phyloP scores from a whole-genome alignment of 2,329 filamentous ascomycete genomes.

The Cordyceps militaris region DNA sequence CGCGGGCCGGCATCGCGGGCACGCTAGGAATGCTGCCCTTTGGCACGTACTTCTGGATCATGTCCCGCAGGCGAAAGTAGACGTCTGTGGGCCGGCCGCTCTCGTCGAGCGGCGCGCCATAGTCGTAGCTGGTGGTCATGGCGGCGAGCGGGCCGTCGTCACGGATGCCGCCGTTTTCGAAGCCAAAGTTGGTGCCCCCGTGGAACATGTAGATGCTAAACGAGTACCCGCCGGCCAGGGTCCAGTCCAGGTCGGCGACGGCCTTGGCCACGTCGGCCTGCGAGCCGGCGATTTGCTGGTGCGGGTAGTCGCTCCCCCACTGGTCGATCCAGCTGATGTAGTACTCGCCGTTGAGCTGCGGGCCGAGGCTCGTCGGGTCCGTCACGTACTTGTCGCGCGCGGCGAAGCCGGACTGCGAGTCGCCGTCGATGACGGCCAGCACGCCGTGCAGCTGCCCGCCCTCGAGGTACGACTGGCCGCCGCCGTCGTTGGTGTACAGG shows the following conservation, averaged over 20 bases:
- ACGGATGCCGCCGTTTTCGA: slow-evolving; percentile 40
- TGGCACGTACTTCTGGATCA: slow-evolving; percentile 32
- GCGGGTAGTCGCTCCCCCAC: slow-evolving; percentile 34
- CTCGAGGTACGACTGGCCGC: slow-evolving; percentile 33
- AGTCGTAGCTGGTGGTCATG: slow-evolving; percentile 44
- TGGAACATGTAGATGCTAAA: slow-evolving; percentile 48
- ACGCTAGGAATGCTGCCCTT: slow-evolving; percentile 31
- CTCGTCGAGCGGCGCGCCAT: slow-evolving; percentile 43
- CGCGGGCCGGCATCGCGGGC: slow-evolving; percentile 25
- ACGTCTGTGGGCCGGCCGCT: slow-evolving; percentile 38
- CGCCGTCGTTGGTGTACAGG: slow-evolving; percentile 45
- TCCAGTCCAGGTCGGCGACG: slow-evolving; percentile 29
- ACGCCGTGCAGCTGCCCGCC: slow-evolving; percentile 37
- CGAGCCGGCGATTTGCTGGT: slow-evolving; percentile 27
- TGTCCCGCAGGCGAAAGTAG: slow-evolving; percentile 33
- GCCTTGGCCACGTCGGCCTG: slow-evolving; percentile 20
- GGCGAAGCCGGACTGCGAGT: slow-evolving; percentile 31
- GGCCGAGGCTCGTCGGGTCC: slow-evolving; percentile 34
- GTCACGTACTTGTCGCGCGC: slow-evolving; percentile 37
- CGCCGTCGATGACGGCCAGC: slow-evolving; percentile 40
- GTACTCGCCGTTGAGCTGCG: slow-evolving; percentile 42
- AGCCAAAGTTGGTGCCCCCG: slow-evolving; percentile 44
- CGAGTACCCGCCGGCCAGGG: slow-evolving; percentile 32
- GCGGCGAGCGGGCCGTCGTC: slow-evolving; percentile 28
- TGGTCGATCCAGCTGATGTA: slow-evolving; percentile 38